A percentile compares a stretch with the other conserved stretches of the same genome.
Conservation (phyloP, 129 eudicot species). For the Pseudognaphalium luteoalbum region DNA sequence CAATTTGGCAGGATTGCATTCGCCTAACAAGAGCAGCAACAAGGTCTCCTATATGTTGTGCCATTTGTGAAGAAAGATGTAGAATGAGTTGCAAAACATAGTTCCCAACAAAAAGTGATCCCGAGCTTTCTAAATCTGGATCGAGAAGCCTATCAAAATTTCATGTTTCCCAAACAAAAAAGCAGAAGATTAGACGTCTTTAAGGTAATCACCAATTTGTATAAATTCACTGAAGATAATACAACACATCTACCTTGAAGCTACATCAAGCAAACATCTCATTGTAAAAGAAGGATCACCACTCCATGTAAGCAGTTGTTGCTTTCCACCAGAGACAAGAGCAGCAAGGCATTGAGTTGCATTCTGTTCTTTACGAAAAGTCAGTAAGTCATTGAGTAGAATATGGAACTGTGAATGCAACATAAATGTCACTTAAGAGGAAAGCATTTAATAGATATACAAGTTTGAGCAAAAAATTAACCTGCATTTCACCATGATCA, state of each 20-base stretch:
- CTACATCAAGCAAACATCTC: slow-evolving; percentile 95
- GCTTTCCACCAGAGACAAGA: slow-evolving; percentile 77
- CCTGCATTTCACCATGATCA: slow-evolving; percentile 98
- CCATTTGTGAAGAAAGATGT: slow-evolving; percentile 94
- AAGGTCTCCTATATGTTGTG: slow-evolving; percentile 75
- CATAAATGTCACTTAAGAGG: not conserved
- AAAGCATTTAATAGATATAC: not conserved
- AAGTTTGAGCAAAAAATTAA: slow-evolving; percentile 18
- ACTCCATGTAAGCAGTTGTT: slow-evolving; percentile 79
- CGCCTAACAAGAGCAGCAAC: slow-evolving; percentile 90
- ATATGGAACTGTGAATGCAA: not conserved
- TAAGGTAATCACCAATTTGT: not conserved
- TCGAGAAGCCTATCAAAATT: slow-evolving; percentile 66
- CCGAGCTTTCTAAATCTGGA: slow-evolving; percentile 94
- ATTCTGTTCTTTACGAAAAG: slow-evolving; percentile 46
- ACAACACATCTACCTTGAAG: slow-evolving; percentile 61
- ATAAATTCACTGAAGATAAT: slow-evolving; percentile 1
- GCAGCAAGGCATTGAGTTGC: slow-evolving; percentile 97
- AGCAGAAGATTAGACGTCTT: slow-evolving; percentile 12
- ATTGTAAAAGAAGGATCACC: slow-evolving; percentile 86
- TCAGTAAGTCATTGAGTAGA: slow-evolving; percentile 15
- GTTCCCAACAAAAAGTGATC: slow-evolving; percentile 92
- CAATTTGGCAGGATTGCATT: slow-evolving; percentile 77
- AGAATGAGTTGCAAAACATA: slow-evolving; percentile 86
- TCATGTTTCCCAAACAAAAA: slow-evolving; percentile 3